Evolutionary conservation across 192 early-diverging fungal genomes (phyloP).

Genomic region (Endogone sp.): DNA sequence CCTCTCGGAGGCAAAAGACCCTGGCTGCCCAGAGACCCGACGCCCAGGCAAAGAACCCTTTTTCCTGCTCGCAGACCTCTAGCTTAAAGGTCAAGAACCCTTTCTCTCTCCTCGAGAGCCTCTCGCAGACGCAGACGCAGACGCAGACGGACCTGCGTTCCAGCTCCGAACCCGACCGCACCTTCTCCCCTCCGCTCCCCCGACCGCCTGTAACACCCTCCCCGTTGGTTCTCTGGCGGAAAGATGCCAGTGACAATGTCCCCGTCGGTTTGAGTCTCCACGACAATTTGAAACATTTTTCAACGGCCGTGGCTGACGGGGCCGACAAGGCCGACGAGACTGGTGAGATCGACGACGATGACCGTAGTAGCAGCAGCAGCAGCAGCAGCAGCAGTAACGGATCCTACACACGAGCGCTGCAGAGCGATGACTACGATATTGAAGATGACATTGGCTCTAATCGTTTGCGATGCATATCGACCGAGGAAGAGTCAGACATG

Average conservation of each 20-base stretch:
- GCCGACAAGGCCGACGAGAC: neutral
- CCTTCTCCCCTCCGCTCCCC: too few species aligned
- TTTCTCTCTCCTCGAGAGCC: neutral
- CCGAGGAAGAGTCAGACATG: neutral
- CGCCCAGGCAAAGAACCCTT: neutral
- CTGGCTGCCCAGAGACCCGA: neutral
- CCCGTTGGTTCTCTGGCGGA: neutral
- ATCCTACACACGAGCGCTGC: neutral
- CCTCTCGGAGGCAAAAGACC: neutral
- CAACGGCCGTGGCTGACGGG: too few species aligned
- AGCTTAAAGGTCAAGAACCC: neutral
- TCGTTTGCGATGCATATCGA: neutral
- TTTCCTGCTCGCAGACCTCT: neutral
- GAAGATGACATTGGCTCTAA: neutral
- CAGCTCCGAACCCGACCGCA: too few species aligned
- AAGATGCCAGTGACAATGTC: neutral
- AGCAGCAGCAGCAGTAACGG: neutral
- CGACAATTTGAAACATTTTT: too few species aligned
- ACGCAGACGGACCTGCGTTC: too few species aligned
- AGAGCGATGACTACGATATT: neutral
- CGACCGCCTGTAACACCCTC: too few species aligned
- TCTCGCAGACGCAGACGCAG: too few species aligned
- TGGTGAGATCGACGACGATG: neutral
- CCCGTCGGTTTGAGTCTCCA: too few species aligned
- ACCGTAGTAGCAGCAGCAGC: neutral